Evolutionary conservation across 495 filamentous ascomycete genomes (phyloP).

Genomic region (Penicillium roqueforti): DNA sequence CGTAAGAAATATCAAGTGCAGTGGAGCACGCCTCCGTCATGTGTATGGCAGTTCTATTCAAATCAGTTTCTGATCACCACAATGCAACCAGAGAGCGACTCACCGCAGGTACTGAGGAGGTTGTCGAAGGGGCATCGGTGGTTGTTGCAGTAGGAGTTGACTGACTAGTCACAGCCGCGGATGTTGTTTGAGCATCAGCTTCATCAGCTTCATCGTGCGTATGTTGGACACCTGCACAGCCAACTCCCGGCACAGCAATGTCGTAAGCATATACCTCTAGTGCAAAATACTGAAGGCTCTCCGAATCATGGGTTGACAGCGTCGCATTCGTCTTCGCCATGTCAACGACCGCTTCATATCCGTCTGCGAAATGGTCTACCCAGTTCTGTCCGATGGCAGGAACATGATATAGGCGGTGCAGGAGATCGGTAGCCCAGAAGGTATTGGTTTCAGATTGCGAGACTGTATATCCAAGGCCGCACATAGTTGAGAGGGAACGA

Average conservation of each 20-base stretch:
- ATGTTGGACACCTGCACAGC: slow-evolving; percentile 41
- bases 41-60: slow-evolving; percentile 30
- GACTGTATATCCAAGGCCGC: slow-evolving; percentile 51
- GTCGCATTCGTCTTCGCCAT: slow-evolving; percentile 37
- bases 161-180: background rate
- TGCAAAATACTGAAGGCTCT: slow-evolving; percentile 55
- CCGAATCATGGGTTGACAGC: slow-evolving; percentile 45
- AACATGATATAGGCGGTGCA: slow-evolving; percentile 56
- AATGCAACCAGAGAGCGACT: slow-evolving; percentile 3
- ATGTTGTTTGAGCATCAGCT: slow-evolving; percentile 5
- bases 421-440: slow-evolving; percentile 54
- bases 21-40: slow-evolving; percentile 32
- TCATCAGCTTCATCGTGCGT: slow-evolving; percentile 8
- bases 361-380: slow-evolving; percentile 55
- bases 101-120: slow-evolving; percentile 22
- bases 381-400: slow-evolving; percentile 47
- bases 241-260: slow-evolving; percentile 49
- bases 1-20: slow-evolving; percentile 14
- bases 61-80: slow-evolving; percentile 1
- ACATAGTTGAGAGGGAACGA: slow-evolving; percentile 48
- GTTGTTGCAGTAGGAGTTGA: slow-evolving; percentile 2
- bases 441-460: slow-evolving; percentile 43
- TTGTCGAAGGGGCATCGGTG: slow-evolving; percentile 5
- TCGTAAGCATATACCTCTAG: slow-evolving; percentile 54
- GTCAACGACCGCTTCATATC: slow-evolving; percentile 45